These are phyloP conservation scores for Citrus glauca DNA, from an alignment of 345 rosid species.

Conservation along the genomic window DNA sequence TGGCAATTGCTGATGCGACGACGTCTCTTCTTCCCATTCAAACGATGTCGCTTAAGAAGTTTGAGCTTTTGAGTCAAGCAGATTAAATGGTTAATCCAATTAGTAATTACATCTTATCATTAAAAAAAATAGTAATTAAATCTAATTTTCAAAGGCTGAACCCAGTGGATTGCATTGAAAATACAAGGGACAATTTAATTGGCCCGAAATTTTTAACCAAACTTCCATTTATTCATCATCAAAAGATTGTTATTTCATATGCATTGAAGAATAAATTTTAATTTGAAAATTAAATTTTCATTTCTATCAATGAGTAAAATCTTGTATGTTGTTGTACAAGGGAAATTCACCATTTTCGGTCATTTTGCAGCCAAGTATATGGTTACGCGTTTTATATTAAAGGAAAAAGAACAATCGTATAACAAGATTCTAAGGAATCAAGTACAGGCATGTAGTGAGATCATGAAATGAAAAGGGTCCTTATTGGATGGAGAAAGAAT, in stretches of 20 bases:
- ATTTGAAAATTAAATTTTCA: neutral
- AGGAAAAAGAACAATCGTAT: neutral
- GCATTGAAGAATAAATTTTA: neutral
- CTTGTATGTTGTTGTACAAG: too few species aligned
- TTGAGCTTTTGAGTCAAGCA: too few species aligned
- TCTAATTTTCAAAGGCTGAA: too few species aligned
- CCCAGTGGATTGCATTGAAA: too few species aligned
- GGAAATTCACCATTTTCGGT: neutral
- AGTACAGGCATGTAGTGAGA: neutral
- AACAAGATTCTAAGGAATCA: neutral
- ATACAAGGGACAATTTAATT: too few species aligned
- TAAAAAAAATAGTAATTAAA: too few species aligned
- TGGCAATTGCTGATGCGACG: neutral
- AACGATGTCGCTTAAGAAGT: neutral
- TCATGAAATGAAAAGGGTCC: neutral
- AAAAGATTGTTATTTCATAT: neutral
- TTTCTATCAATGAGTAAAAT: neutral
- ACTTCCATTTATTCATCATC: neutral
- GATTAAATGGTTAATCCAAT: too few species aligned
- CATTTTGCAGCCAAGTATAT: neutral
- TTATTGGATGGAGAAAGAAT: neutral
- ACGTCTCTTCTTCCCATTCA: neutral
- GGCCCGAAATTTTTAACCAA: neutral
- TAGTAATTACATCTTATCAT: too few species aligned
- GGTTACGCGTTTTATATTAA: neutral